These are phyloP conservation scores for Penicillium canariense DNA, from an alignment of 495 filamentous ascomycete genomes.

Conservation along the genomic window DNA sequence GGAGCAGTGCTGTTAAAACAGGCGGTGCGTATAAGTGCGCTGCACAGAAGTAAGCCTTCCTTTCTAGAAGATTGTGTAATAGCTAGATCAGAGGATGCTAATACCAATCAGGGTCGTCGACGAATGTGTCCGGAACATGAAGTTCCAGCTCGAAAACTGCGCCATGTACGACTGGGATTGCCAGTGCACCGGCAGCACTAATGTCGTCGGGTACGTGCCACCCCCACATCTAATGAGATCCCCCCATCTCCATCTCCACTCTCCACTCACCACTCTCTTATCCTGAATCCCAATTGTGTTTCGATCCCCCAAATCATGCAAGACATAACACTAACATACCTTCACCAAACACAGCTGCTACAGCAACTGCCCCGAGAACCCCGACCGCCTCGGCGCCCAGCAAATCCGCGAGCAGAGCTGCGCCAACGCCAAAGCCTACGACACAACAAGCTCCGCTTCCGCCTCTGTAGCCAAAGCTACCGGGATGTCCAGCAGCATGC, in stretches of 20 bases:
- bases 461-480: constrained; percentile 8
- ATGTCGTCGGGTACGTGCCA: constrained; percentile 1
- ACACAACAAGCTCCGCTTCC: constrained; percentile 1
- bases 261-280: too few relatives aligned
- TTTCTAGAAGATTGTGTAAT: too few relatives aligned
- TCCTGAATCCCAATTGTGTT: too few relatives aligned
- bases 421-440: constrained; percentile 25
- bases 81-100: not conserved
- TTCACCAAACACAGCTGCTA: constrained; percentile 16
- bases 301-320: too few relatives aligned
- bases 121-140: constrained; percentile 1
- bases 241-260: not conserved
- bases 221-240: too few relatives aligned
- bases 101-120: constrained; percentile 4
- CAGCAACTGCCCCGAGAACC: constrained; percentile 19
- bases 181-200: constrained; percentile 4
- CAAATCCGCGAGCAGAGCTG: constrained; percentile 17
- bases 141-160: constrained; percentile 10
- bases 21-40: not conserved
- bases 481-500: not conserved
- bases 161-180: constrained; percentile 2
- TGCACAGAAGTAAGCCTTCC: constrained; percentile 7
- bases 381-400: constrained; percentile 11
- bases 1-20: not conserved
- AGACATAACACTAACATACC: not conserved